phyloP scores from a whole-genome alignment of 2,329 filamentous ascomycete species.

The Plectosphaerella sp. region DNA sequence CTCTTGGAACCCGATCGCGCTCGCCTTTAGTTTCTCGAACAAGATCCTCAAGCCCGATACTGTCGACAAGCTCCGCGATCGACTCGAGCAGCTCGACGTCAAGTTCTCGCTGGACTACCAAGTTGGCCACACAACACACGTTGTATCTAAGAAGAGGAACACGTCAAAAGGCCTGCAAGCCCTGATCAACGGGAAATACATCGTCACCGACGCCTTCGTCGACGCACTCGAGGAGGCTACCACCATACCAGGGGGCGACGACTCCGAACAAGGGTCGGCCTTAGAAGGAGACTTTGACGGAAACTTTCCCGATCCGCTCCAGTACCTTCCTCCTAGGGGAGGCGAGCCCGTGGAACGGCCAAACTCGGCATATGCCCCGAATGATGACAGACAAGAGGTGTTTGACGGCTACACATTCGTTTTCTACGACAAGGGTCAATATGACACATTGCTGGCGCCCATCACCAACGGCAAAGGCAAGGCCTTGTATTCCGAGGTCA shows the following conservation, averaged over 20 bases:
- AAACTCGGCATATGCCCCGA: slow-evolving; percentile 67
- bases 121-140: slow-evolving; percentile 71
- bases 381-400: slow-evolving; percentile 59
- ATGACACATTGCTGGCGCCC: slow-evolving; percentile 66
- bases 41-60: slow-evolving; percentile 66
- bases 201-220: slow-evolving; percentile 72
- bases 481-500: slow-evolving; percentile 61
- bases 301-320: slow-evolving; percentile 71
- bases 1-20: slow-evolving; percentile 73
- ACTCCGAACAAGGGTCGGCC: slow-evolving; percentile 34
- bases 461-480: slow-evolving; percentile 82
- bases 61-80: slow-evolving; percentile 55
- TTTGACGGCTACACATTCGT: slow-evolving; percentile 89
- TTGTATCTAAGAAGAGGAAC: slow-evolving; percentile 85
- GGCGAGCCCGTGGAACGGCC: slow-evolving; percentile 70
- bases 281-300: slow-evolving; percentile 77
- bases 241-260: slow-evolving; percentile 38
- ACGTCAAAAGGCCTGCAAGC: slow-evolving; percentile 83
- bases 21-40: slow-evolving; percentile 73
- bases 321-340: slow-evolving; percentile 69
- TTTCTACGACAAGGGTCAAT: slow-evolving; percentile 74
- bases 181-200: slow-evolving; percentile 72
- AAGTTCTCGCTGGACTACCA: slow-evolving; percentile 76
- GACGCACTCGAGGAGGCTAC: slow-evolving; percentile 65
- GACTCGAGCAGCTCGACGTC: slow-evolving; percentile 81